Evolutionary conservation across 140 eudicot genomes (phyloP).

Genomic region (Anethum foeniculum): DNA sequence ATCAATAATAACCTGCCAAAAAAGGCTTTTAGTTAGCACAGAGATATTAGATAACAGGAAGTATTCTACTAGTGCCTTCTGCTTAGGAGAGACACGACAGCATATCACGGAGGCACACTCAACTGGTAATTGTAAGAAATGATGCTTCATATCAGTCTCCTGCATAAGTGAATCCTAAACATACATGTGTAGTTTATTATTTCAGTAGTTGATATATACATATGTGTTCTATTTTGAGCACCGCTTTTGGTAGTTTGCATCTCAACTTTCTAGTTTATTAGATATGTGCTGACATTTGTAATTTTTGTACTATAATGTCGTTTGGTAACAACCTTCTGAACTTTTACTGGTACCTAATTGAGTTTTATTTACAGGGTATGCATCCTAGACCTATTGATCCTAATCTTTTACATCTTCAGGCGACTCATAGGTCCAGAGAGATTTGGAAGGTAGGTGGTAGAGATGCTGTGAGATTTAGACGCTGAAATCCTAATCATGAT

Average conservation of each 20-base stretch:
- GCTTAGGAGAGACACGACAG: slow-evolving; percentile 98
- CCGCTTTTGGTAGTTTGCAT: too few relatives aligned
- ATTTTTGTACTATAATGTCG: too few relatives aligned
- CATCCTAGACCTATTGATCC: too few relatives aligned
- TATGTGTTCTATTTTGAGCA: too few relatives aligned
- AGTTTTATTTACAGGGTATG: too few relatives aligned
- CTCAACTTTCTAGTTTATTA: too few relatives aligned
- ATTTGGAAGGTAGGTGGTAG: background rate
- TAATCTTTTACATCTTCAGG: background rate
- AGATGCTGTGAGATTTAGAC: background rate
- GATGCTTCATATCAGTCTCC: slow-evolving; percentile 76
- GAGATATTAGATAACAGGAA: too few relatives aligned
- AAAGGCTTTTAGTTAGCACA: background rate
- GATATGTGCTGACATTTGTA: too few relatives aligned
- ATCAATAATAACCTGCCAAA: background rate
- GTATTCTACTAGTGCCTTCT: slow-evolving; percentile 72
- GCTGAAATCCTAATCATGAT: background rate
- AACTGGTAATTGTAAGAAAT: slow-evolving; percentile 70
- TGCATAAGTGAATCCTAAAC: background rate
- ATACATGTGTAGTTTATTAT: background rate
- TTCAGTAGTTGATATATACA: background rate
- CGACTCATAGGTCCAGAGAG: background rate
- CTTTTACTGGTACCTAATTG: too few relatives aligned
- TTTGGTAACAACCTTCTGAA: too few relatives aligned
- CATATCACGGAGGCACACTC: slow-evolving; percentile 91